Evolutionary conservation across 257 asterid genomes (phyloP).

Genomic region (Gynochthodes officinalis): DNA sequence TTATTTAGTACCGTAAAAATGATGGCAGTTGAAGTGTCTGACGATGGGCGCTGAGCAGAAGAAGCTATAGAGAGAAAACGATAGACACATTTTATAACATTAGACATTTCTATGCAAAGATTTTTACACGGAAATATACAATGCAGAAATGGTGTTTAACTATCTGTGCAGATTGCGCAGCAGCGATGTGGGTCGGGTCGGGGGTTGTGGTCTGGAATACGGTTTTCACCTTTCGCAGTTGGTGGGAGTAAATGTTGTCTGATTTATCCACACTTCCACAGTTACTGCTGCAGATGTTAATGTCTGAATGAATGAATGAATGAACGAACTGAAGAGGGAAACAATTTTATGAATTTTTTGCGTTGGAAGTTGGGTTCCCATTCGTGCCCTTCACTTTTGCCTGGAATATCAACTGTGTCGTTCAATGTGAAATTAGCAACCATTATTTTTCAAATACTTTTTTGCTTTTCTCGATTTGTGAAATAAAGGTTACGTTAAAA

Average conservation of each 20-base stretch:
- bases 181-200: too few relatives aligned
- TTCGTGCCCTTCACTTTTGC: conserved; percentile 9
- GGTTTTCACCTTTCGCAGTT: too few relatives aligned
- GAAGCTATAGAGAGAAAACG: background rate
- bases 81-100: too few relatives aligned
- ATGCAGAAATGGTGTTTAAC: conserved; percentile 8
- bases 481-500: too few relatives aligned
- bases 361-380: conserved; percentile 4
- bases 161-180: background rate
- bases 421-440: too few relatives aligned
- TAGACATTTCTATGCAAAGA: too few relatives aligned
- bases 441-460: too few relatives aligned
- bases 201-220: too few relatives aligned
- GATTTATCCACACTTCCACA: background rate
- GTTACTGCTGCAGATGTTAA: conserved; percentile 4
- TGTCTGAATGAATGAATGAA: background rate
- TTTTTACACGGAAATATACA: conserved; percentile 17
- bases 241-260: conserved; percentile 13
- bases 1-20: background rate
- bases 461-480: too few relatives aligned
- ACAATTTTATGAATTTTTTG: background rate
- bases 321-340: background rate
- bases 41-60: background rate
- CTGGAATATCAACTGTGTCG: conserved; percentile 6
- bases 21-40: background rate